These are phyloP conservation scores for Guyanaporus albipodus DNA, from an alignment of 768 basidiomycete genomes.

Conservation along the genomic window DNA sequence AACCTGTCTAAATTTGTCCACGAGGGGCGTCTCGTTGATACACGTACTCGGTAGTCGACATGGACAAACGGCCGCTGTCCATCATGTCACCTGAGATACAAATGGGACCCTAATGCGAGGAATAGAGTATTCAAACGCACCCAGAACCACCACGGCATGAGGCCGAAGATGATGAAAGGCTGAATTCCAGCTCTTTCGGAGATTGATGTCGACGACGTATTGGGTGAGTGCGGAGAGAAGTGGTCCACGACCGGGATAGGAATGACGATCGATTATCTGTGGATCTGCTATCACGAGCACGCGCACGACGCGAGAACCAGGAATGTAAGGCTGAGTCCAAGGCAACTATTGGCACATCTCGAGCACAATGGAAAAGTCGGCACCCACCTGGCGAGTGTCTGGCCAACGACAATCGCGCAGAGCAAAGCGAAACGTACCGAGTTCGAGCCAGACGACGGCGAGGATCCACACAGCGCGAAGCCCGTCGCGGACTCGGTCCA, in stretches of 20 bases:
- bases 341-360: not conserved
- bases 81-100: slow-evolving; percentile 65
- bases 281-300: slow-evolving; percentile 83
- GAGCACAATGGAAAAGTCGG: not conserved
- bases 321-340: slow-evolving; percentile 16
- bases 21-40: not conserved
- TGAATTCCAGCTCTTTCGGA: slow-evolving; percentile 81
- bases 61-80: slow-evolving; percentile 71
- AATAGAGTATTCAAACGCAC: slow-evolving; percentile 26
- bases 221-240: slow-evolving; percentile 58
- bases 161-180: slow-evolving; percentile 52
- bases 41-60: slow-evolving; percentile 67
- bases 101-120: not conserved
- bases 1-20: slow-evolving; percentile 5
- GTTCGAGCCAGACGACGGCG: slow-evolving; percentile 67
- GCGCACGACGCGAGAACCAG: slow-evolving; percentile 25
- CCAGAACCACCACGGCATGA: slow-evolving; percentile 76
- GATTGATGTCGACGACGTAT: slow-evolving; percentile 71
- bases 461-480: slow-evolving; percentile 61
- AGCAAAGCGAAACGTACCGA: slow-evolving; percentile 49
- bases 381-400: slow-evolving; percentile 35
- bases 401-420: slow-evolving; percentile 60
- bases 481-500: slow-evolving; percentile 25
- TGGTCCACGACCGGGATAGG: slow-evolving; percentile 60
- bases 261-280: slow-evolving; percentile 73